phyloP scores from a whole-genome alignment of 2,329 filamentous ascomycete species.

The Lachnellula arida region DNA sequence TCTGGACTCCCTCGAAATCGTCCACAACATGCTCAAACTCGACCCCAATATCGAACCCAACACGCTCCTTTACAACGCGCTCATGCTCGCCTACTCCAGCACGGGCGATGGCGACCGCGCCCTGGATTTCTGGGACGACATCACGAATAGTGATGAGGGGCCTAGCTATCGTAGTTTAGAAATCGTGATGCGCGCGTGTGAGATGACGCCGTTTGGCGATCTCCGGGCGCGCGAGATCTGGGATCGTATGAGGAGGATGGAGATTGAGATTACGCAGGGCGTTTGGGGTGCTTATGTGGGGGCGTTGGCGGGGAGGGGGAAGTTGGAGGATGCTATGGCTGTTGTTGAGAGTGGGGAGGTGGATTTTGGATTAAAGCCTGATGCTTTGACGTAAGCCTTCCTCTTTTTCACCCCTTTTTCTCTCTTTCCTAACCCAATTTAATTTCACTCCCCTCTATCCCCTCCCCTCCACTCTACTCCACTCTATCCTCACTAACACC shows the following conservation, averaged over 20 bases:
- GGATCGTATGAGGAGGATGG: slow-evolving; percentile 66
- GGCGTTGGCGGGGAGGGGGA: slow-evolving; percentile 68
- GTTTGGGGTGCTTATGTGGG: slow-evolving; percentile 76
- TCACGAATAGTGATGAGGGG: slow-evolving; percentile 78
- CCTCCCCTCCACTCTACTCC: too few relatives aligned
- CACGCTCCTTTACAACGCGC: slow-evolving; percentile 72
- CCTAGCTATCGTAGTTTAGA: slow-evolving; percentile 77
- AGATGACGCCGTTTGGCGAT: slow-evolving; percentile 55
- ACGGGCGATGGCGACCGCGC: slow-evolving; percentile 63
- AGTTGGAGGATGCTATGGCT: slow-evolving; percentile 62
- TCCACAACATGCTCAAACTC: slow-evolving; percentile 93
- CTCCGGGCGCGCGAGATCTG: slow-evolving; percentile 63
- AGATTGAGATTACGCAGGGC: slow-evolving; percentile 68
- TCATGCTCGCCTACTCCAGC: slow-evolving; percentile 80
- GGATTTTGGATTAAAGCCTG: slow-evolving; percentile 62
- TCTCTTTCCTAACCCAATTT: not conserved
- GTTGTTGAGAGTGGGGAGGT: slow-evolving; percentile 63
- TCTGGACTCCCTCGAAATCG: slow-evolving; percentile 61
- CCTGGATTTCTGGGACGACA: slow-evolving; percentile 77
- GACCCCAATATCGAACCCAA: slow-evolving; percentile 74
- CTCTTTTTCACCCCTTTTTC: not conserved
- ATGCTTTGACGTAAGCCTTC: slow-evolving; percentile 62
- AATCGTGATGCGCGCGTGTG: slow-evolving; percentile 75
- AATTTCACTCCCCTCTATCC: too few relatives aligned
- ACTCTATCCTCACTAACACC: too few relatives aligned